phyloP scores from a whole-genome alignment of 1,139 yeast species.

The Eremothecium gossypii region DNA sequence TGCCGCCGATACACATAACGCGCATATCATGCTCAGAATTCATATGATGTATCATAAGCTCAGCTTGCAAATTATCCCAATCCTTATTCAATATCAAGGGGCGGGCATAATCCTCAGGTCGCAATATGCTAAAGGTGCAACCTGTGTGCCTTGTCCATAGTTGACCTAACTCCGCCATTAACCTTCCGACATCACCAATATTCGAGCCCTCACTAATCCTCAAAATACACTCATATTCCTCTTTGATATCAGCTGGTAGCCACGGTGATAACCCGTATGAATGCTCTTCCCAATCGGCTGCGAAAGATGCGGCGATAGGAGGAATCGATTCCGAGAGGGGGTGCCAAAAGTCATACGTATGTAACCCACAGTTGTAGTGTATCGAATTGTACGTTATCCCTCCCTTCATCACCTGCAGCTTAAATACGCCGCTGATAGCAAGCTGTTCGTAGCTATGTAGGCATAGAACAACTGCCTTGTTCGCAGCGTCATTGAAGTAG shows the following conservation, averaged over 20 bases:
- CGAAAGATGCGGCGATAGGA: conserved; percentile 34
- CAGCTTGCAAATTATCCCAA: conserved; percentile 19
- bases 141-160: conserved; percentile 15
- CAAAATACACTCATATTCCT: conserved; percentile 16
- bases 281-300: conserved; percentile 30
- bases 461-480: conserved; percentile 9
- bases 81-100: conserved; percentile 19
- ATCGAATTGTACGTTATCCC: conserved; percentile 47
- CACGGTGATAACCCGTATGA: conserved; percentile 19
- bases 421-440: conserved; percentile 51
- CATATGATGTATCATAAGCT: conserved; percentile 13
- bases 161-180: conserved; percentile 16
- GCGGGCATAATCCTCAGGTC: conserved; percentile 23
- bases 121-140: conserved; percentile 19
- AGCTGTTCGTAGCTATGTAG: conserved; percentile 40
- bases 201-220: conserved; percentile 15
- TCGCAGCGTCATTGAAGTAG: conserved; percentile 7
- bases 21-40: conserved; percentile 23
- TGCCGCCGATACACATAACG: conserved; percentile 49
- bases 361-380: conserved; percentile 37
- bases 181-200: conserved; percentile 10
- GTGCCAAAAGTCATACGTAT: conserved; percentile 36
- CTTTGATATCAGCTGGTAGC: conserved; percentile 15
- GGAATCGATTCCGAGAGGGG: conserved; percentile 50
- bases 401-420: conserved; percentile 48